phyloP scores from a whole-genome alignment of 2,329 filamentous ascomycete species.

The Aureobasidium sp. region DNA sequence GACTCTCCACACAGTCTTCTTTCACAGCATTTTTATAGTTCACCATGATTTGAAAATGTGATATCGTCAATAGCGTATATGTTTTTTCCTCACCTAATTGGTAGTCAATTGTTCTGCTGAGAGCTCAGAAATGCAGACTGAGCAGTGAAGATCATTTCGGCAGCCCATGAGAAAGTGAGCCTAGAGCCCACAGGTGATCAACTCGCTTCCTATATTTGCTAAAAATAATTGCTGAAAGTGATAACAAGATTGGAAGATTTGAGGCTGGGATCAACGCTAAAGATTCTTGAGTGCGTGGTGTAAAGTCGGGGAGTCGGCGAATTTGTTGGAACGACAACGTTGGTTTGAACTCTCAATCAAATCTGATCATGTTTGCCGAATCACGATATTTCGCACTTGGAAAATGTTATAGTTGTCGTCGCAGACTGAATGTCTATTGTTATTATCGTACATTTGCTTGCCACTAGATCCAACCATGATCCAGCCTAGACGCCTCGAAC shows the following conservation, averaged over 20 bases:
- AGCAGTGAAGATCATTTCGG: background rate
- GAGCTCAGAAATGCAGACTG: background rate
- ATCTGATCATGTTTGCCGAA: background rate
- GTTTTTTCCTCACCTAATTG: background rate
- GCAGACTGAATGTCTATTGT: background rate
- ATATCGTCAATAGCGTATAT: too few species aligned
- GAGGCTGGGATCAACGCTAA: background rate
- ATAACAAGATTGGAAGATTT: background rate
- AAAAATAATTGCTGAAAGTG: background rate
- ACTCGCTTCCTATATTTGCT: background rate
- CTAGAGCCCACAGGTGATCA: background rate
- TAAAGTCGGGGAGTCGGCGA: background rate
- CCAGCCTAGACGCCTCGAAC: background rate
- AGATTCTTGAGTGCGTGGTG: background rate
- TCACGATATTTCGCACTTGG: background rate
- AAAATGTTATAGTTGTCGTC: background rate
- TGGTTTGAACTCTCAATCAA: background rate
- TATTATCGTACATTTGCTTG: conserved; percentile 8
- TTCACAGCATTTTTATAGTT: background rate
- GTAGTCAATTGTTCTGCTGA: background rate
- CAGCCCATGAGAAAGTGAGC: background rate
- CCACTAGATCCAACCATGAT: conserved; percentile 3
- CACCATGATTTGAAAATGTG: background rate
- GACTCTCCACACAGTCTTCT: background rate
- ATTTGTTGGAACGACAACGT: background rate